These are phyloP conservation scores for Colletotrichum acutatum DNA, from an alignment of 2,329 filamentous ascomycete genomes.

Conservation along the genomic window DNA sequence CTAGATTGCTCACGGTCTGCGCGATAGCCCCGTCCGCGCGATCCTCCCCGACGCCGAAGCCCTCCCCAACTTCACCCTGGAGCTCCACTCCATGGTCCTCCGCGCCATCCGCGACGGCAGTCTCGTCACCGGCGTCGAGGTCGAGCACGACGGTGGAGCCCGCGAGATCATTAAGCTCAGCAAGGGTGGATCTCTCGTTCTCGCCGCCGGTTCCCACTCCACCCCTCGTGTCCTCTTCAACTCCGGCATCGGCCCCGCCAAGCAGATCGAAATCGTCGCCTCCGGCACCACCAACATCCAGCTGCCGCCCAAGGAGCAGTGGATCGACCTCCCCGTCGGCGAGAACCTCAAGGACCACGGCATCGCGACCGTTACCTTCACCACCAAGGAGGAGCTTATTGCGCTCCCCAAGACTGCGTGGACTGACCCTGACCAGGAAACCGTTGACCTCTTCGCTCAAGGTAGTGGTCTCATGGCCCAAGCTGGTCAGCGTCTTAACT, in stretches of 20 bases:
- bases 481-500: conserved; percentile 57
- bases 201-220: conserved; percentile 60
- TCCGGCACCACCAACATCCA: conserved; percentile 50
- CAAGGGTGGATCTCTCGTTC: conserved; percentile 42
- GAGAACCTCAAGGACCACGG: conserved; percentile 49
- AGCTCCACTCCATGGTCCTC: conserved; percentile 36
- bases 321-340: conserved; percentile 54
- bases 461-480: conserved; percentile 54
- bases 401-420: conserved; percentile 38
- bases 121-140: conserved; percentile 48
- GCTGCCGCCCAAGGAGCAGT: conserved; percentile 39
- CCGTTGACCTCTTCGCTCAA: conserved; percentile 47
- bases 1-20: conserved; percentile 35
- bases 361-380: conserved; percentile 42
- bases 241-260: conserved; percentile 63
- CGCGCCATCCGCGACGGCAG: conserved; percentile 38
- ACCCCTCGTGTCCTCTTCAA: conserved; percentile 68
- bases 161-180: conserved; percentile 36
- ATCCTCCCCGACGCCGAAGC: conserved; percentile 53
- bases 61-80: conserved; percentile 50
- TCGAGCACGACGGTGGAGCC: conserved; percentile 28
- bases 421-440: conserved; percentile 42
- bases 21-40: conserved; percentile 39
- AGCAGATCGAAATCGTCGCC: conserved; percentile 58
- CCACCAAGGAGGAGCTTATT: conserved; percentile 40